Evolutionary conservation across 148 eudicot species (phyloP), one percentile per base, ranked within the genome.

Genomic region (Rhododendron griersonianum): DNA sequence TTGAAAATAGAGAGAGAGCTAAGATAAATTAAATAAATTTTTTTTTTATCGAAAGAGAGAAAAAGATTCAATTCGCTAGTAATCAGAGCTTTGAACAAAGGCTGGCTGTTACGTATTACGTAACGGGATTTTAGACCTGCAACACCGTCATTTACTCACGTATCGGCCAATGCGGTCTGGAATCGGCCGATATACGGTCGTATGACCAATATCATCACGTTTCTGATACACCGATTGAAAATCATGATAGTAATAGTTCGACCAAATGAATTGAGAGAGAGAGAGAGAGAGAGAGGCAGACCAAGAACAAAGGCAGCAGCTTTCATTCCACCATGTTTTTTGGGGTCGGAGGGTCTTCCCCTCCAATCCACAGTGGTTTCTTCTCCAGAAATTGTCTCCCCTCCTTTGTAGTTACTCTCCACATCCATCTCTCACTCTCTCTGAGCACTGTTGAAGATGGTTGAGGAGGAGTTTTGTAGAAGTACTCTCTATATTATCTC

Each of bases 261-360:
- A 3, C 16, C 18, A 53, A 53, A 3, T 14, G 18, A 53, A 2
- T 13, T 14, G 35, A 78, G 57, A 78, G 81, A 78, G 59, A 73
- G 35, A 35, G n/a, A 45, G 75, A 37, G 74, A 37, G 30, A 59
- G 85, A 51, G 51, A 16, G 4, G 61, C 37, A 15, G 81, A 97
- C 99, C 99, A 78, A 97, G 96, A 86, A 92, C 95, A 87, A 95
- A 95, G 75, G 92, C 88, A 85, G 99, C 98, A 81, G 99, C 99
- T 87, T 57, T 89, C 91, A 94, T 92, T 81, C 99, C 99, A 59
- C 99, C 98, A 87, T 97, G 98, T 39, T 90, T 89, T 80, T 45
- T 59, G 14, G 91, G 91, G 79, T 91, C 86, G 21, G 98, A 95
- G 53, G 98, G 98, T 88, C 94, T 91, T 37, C 99, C 99, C 83